Evolutionary conservation across 495 filamentous ascomycete genomes (phyloP), one percentile per base, ranked within the genome.

Genomic region (Opeltia flavorubescens): DNA sequence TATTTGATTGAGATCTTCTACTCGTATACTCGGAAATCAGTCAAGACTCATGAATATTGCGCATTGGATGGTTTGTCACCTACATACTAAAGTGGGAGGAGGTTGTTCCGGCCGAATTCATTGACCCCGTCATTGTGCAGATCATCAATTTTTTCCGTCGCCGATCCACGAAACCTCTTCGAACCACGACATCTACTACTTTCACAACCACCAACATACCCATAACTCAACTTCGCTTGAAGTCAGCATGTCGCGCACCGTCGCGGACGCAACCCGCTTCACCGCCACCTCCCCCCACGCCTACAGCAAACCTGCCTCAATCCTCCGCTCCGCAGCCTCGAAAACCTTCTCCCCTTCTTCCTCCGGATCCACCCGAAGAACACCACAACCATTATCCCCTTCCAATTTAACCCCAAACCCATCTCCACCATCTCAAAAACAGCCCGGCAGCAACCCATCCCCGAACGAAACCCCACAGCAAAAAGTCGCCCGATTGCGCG

Each of bases 181-280:
- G 5, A 5, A 7, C 34, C 8, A 8, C 34, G 34, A 38, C 34
- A 7, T 9, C 34, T 38, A 7, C 6, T 38, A 38, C 34, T 38
- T n/a, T n/a, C n/a, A n/a, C n/a, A n/a, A n/a, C n/a, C n/a, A n/a
- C n/a, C n/a, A n/a, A n/a, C n/a, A n/a, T n/a, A n/a, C n/a, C n/a
- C n/a, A n/a, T n/a, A n/a, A n/a, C n/a, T n/a, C n/a, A n/a, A n/a
- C n/a, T n/a, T n/a, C n/a, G n/a, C n/a, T n/a, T n/a, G n/a, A n/a
- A n/a, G n/a, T 4, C 38, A 41, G 13, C 52, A 85, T 88, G 77
- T 76, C 87, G 55, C 89, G 89, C 63, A 89, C 84, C 65, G 81
- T 87, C 60, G 79, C 78, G 53, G 91, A 95, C 67, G 87, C 91
- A 49, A 98, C 91, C 60, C 80, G 89, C 50, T 98, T 98, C 74